These are phyloP conservation scores for Suhomyces pyralidae DNA, from an alignment of 805 yeast genomes.

Conservation along the genomic window DNA sequence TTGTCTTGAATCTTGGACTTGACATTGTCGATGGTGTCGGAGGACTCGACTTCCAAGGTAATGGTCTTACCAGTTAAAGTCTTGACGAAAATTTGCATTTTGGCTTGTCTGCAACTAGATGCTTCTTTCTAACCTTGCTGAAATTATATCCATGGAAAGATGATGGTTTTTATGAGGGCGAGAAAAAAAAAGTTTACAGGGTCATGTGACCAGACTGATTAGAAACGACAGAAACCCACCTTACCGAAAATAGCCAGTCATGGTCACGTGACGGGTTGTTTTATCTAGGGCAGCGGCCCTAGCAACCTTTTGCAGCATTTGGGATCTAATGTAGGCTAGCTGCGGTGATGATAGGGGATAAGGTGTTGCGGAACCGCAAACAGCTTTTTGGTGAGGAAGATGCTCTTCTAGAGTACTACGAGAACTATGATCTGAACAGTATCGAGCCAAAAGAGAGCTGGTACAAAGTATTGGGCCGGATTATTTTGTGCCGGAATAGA, in stretches of 20 bases:
- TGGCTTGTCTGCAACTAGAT: slow-evolving; percentile 38
- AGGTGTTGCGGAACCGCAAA: neutral
- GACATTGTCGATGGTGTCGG: slow-evolving; percentile 98
- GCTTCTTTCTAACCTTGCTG: slow-evolving; percentile 47
- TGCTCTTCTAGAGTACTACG: neutral
- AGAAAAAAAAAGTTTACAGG: no score
- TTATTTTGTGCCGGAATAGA: neutral
- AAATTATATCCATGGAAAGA: no score
- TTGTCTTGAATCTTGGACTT: slow-evolving; percentile 98
- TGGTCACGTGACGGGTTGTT: no score
- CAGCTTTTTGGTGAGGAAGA: neutral
- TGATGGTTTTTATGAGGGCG: no score
- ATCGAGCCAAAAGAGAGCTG: neutral
- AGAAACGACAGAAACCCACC: no score
- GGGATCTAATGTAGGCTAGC: no score
- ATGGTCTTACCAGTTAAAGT: slow-evolving; percentile 99
- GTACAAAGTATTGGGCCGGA: neutral
- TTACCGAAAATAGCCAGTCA: no score
- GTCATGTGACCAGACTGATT: no score
- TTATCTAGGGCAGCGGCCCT: slow-evolving; percentile 1
- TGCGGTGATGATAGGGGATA: neutral
- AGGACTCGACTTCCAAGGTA: slow-evolving; percentile 97
- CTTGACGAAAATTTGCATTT: slow-evolving; percentile 97
- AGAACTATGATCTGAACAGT: neutral
- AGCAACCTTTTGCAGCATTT: neutral